phyloP scores from a whole-genome alignment of 192 early-diverging fungal species.

The Mortierella claussenii region DNA sequence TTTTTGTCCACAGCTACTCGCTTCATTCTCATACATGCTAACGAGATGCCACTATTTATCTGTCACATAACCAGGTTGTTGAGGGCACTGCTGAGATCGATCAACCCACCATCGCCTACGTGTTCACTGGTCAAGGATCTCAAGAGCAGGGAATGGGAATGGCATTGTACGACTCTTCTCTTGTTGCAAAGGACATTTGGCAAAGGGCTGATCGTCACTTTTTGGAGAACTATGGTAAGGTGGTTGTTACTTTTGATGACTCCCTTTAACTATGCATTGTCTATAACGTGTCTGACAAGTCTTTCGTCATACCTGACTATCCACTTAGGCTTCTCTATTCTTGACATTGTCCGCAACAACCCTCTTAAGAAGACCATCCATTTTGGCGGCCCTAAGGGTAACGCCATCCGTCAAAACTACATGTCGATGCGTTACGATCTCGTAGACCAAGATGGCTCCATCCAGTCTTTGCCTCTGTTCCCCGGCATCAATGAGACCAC shows the following conservation, averaged over 20 bases:
- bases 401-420: slow-evolving; percentile 84
- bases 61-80: slow-evolving; percentile 76
- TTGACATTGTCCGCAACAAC: slow-evolving; percentile 91
- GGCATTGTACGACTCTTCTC: slow-evolving; percentile 86
- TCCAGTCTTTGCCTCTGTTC: slow-evolving; percentile 87
- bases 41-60: no score
- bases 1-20: no score
- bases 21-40: no score
- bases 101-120: slow-evolving; percentile 90
- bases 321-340: slow-evolving; percentile 74
- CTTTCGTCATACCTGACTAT: no score
- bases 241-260: no score
- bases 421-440: slow-evolving; percentile 93
- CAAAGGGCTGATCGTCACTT: slow-evolving; percentile 91
- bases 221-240: slow-evolving; percentile 76
- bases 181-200: slow-evolving; percentile 89
- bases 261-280: no score
- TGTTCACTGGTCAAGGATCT: slow-evolving; percentile 97
- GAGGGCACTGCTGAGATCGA: slow-evolving; percentile 93
- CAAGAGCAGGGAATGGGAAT: slow-evolving; percentile 97
- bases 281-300: no score
- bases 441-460: slow-evolving; percentile 75
- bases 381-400: slow-evolving; percentile 89
- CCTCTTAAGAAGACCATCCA: slow-evolving; percentile 85
- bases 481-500: slow-evolving; percentile 81